These are phyloP conservation scores for Epicoccum nigrum DNA, from an alignment of 2,329 filamentous ascomycete species.

Conservation along the genomic window DNA sequence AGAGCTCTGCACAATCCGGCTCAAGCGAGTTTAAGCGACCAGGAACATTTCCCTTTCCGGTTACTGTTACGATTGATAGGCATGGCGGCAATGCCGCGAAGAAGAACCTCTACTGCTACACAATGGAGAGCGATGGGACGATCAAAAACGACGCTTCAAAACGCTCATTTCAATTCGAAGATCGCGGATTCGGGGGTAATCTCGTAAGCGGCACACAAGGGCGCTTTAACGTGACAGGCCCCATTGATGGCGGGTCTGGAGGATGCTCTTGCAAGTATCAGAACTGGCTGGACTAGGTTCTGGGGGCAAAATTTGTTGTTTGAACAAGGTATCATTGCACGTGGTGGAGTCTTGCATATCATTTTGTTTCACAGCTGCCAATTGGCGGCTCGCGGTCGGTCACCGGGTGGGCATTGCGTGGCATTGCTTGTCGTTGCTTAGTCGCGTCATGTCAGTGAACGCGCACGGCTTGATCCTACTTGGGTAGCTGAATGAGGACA, in stretches of 20 bases:
- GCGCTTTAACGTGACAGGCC: conserved; percentile 50
- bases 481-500: conserved; percentile 8
- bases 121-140: conserved; percentile 56
- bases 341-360: conserved; percentile 29
- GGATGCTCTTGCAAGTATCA: conserved; percentile 67
- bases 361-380: conserved; percentile 18
- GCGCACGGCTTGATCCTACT: conserved; percentile 5
- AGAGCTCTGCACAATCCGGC: conserved; percentile 37
- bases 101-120: conserved; percentile 68
- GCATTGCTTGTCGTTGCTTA: conserved; percentile 17
- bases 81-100: conserved; percentile 61
- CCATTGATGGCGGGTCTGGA: conserved; percentile 64
- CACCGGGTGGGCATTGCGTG: conserved; percentile 11
- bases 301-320: conserved; percentile 12
- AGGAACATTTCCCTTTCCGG: conserved; percentile 66
- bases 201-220: conserved; percentile 59
- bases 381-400: conserved; percentile 12
- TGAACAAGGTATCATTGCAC: conserved; percentile 13
- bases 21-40: conserved; percentile 56
- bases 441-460: conserved; percentile 6
- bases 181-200: conserved; percentile 57
- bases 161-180: conserved; percentile 59
- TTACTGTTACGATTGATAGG: conserved; percentile 65
- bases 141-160: conserved; percentile 48
- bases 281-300: conserved; percentile 53